These are phyloP conservation scores for Lasiodiplodia gonubiensis DNA, from an alignment of 2,329 filamentous ascomycete genomes.

Conservation along the genomic window DNA sequence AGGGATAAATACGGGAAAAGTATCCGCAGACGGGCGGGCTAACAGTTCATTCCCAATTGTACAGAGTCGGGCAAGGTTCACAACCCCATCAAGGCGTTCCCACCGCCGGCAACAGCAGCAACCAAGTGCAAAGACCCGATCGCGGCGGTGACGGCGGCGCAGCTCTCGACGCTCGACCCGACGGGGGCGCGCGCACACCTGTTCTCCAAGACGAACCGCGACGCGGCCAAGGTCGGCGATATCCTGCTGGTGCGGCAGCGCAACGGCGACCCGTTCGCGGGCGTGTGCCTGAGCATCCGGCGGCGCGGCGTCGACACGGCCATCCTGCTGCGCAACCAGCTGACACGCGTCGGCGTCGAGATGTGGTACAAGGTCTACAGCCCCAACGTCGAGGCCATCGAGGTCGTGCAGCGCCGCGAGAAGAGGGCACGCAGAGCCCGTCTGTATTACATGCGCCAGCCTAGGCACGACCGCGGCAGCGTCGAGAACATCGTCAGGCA, in stretches of 20 bases:
- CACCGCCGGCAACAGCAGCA: conserved; percentile 62
- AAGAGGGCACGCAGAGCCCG: conserved; percentile 87
- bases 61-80: conserved; percentile 33
- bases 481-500: conserved; percentile 46
- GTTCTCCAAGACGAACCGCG: conserved; percentile 77
- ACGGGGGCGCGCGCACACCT: conserved; percentile 80
- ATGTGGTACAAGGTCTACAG: conserved; percentile 98
- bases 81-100: conserved; percentile 58
- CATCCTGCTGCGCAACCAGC: conserved; percentile 81
- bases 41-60: background rate
- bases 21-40: too few relatives aligned
- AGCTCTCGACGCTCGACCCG: conserved; percentile 80
- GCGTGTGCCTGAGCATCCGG: conserved; percentile 85
- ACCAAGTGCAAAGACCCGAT: conserved; percentile 70
- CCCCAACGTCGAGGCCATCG: conserved; percentile 86
- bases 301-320: conserved; percentile 85
- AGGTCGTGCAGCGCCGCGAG: conserved; percentile 84
- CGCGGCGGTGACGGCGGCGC: conserved; percentile 67
- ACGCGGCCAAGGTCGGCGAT: conserved; percentile 83
- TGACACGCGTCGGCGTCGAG: conserved; percentile 88
- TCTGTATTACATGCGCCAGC: conserved; percentile 83
- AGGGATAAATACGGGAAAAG: conserved; percentile 1
- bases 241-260: conserved; percentile 88
- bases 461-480: conserved; percentile 46
- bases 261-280: conserved; percentile 86